Evolutionary conservation across 768 basidiomycete genomes (phyloP).

Genomic region (Cystobasidium ongulense): DNA sequence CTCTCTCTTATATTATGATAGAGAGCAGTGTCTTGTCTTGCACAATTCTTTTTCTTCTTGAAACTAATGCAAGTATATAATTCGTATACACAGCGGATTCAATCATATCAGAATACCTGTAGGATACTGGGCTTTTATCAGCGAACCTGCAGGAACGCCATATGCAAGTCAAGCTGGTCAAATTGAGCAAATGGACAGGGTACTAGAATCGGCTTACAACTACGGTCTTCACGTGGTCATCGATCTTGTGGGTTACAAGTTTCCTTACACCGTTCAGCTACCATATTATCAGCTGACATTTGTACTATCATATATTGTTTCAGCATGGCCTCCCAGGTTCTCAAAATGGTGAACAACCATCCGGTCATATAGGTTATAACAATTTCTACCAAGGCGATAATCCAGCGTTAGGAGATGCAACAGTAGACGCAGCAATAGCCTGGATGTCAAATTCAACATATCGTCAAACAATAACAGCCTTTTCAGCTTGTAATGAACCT

Average conservation of each 20-base stretch:
- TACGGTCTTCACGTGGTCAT: conserved; percentile 40
- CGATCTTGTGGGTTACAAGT: conserved; percentile 11
- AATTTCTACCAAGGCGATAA: conserved; percentile 11
- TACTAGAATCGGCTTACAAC: conserved; percentile 35
- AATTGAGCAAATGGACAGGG: conserved; percentile 36
- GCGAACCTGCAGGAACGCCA: conserved; percentile 31
- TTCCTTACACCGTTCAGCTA: too few species aligned
- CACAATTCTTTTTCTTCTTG: not conserved
- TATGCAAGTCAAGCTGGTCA: conserved; percentile 38
- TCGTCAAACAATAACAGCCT: conserved; percentile 38
- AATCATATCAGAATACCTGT: conserved; percentile 41
- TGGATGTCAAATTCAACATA: conserved; percentile 39
- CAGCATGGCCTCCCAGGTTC: conserved; percentile 41
- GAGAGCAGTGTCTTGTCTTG: too few species aligned
- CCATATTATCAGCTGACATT: conserved; percentile 20
- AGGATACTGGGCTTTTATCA: conserved; percentile 41
- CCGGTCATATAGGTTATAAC: conserved; percentile 38
- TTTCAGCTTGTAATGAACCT: conserved; percentile 37
- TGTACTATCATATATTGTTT: conserved; percentile 18
- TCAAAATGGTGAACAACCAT: conserved; percentile 42
- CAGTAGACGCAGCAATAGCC: conserved; percentile 37
- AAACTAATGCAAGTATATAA: not conserved
- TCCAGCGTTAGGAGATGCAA: conserved; percentile 15
- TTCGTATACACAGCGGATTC: conserved; percentile 33
- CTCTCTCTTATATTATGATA: not conserved